Evolutionary conservation across 1,139 yeast genomes (phyloP).

Genomic region (Zygoascus meyerae): DNA sequence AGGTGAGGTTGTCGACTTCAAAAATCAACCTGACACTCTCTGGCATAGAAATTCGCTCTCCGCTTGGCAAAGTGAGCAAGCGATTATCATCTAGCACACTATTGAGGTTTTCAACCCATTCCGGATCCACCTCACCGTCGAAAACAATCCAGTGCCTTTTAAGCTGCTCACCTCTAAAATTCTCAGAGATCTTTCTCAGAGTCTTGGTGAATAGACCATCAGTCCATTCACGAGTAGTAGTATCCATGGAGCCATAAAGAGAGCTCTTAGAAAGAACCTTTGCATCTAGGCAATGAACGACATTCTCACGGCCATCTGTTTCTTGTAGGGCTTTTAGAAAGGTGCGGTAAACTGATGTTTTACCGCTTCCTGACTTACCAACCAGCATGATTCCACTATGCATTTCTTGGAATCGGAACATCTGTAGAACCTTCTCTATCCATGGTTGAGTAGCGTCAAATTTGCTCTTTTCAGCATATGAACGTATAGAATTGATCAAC

Average conservation of each 20-base stretch:
- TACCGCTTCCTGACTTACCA: conserved; percentile 76
- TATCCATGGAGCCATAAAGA: conserved; percentile 66
- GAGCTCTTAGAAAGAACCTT: conserved; percentile 63
- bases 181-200: conserved; percentile 54
- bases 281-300: conserved; percentile 56
- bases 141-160: conserved; percentile 73
- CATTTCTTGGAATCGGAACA: conserved; percentile 55
- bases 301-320: conserved; percentile 37
- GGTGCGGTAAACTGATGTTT: conserved; percentile 50
- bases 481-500: conserved; percentile 18
- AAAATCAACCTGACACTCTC: conserved; percentile 59
- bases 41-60: conserved; percentile 73
- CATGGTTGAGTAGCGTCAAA: conserved; percentile 38
- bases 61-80: conserved; percentile 77
- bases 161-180: conserved; percentile 51
- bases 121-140: conserved; percentile 93
- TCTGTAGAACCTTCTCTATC: conserved; percentile 55
- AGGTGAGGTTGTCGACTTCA: conserved; percentile 62
- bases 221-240: conserved; percentile 82
- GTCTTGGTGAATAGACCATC: conserved; percentile 80
- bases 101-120: conserved; percentile 88
- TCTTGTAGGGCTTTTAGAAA: conserved; percentile 43
- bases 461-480: conserved; percentile 28
- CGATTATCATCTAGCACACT: conserved; percentile 88
- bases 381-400: conserved; percentile 81